A percentile compares a stretch with the other conserved stretches of the same genome.
Evolutionary conservation across 2,329 filamentous ascomycete species (phyloP).

Genomic region (Magnaporthiopsis rhizophila): DNA sequence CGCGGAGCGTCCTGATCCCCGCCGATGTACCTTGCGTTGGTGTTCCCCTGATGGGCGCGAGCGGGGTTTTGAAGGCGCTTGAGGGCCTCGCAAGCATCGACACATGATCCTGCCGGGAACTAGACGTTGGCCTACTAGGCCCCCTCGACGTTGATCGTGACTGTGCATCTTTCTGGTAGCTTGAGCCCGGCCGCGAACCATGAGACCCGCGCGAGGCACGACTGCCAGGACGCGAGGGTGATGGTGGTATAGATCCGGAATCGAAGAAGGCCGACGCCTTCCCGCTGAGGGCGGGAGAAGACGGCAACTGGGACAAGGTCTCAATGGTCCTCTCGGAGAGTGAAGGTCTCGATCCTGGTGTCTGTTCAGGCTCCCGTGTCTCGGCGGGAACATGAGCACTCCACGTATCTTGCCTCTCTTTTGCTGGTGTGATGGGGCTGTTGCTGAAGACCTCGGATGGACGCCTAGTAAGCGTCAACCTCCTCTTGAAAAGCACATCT

Average conservation of each 20-base stretch:
- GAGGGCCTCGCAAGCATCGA: conserved; percentile 34
- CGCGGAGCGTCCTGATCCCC: conserved; percentile 27
- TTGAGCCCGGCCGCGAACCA: conserved; percentile 47
- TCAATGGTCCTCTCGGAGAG: conserved; percentile 81
- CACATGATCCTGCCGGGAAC: conserved; percentile 38
- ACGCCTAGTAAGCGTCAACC: conserved; percentile 5
- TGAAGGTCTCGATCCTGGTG: conserved; percentile 39
- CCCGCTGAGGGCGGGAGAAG: conserved; percentile 63
- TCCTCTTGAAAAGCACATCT: conserved; percentile 6
- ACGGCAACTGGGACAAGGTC: conserved; percentile 68
- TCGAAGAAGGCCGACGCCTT: conserved; percentile 68
- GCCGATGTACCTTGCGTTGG: conserved; percentile 27
- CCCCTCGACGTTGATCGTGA: conserved; percentile 41
- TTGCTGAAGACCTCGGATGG: conserved; percentile 4
- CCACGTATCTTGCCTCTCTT: conserved; percentile 1
- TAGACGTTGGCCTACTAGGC: conserved; percentile 47
- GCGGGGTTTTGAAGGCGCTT: conserved; percentile 33
- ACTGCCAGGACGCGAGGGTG: conserved; percentile 39
- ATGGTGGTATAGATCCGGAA: conserved; percentile 48
- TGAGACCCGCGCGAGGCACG: conserved; percentile 11
- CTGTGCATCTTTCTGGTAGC: conserved; percentile 54
- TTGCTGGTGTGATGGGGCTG: neutral
- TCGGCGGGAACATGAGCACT: neutral
- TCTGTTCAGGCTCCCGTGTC: neutral
- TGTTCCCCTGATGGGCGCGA: conserved; percentile 36